Conservation (phyloP, 208 protist species). For the Trichomonas gallinae region DNA sequence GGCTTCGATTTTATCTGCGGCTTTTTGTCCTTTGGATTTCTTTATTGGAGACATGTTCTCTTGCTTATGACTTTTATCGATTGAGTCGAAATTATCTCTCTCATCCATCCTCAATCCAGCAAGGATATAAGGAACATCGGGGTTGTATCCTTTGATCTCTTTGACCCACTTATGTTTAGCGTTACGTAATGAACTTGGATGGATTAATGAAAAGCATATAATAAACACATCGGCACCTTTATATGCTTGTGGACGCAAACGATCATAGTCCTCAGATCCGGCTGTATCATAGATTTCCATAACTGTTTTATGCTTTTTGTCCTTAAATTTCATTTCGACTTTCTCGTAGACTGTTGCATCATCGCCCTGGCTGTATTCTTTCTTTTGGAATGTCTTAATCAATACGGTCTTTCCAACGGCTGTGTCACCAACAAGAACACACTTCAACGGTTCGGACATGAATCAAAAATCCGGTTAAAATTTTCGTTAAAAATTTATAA, state of each 20-base stretch:
- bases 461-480: no score
- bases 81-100: conserved; percentile 47
- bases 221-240: conserved; percentile 56
- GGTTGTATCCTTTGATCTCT: conserved; percentile 38
- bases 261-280: conserved; percentile 35
- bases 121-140: conserved; percentile 54
- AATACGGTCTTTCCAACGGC: background rate
- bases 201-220: conserved; percentile 52
- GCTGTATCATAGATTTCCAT: conserved; percentile 25
- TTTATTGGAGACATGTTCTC: background rate
- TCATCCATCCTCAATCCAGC: conserved; percentile 70
- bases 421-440: background rate
- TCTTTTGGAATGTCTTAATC: background rate
- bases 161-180: conserved; percentile 33
- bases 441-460: background rate
- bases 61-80: background rate
- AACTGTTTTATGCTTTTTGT: background rate
- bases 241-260: conserved; percentile 32
- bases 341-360: background rate
- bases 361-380: background rate
- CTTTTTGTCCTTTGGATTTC: background rate
- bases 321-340: background rate
- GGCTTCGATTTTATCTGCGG: background rate
- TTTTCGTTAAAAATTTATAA: no score
- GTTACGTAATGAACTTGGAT: conserved; percentile 52